Evolutionary conservation across 352 stramenopile genomes (phyloP), one percentile per base, ranked within the genome.

Genomic region (Globisporangium nunn): DNA sequence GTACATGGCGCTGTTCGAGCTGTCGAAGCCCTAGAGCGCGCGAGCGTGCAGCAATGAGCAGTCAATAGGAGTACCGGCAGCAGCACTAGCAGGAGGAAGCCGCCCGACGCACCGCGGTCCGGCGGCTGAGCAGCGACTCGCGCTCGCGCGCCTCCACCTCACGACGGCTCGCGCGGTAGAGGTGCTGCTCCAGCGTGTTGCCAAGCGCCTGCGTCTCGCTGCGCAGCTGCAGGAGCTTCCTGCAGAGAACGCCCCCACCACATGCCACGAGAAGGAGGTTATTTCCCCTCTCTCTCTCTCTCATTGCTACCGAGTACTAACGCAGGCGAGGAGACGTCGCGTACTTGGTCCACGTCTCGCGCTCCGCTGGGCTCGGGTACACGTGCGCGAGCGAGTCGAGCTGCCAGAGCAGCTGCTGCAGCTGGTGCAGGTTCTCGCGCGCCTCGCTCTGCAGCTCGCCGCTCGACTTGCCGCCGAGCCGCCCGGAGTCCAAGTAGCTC

Each of bases 351-450:
- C 84, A 93, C n/a, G 76, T 91, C 53, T 91, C 79, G 45, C 71
- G 78, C 56, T 87, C 81, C 1, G 44, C 50, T 0, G 75, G 64
- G 35, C 76, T 75, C 15, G 62, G 46, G 47, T 78, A 76, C 31
- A 77, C 72, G 54, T 91, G 78, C 44, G 82, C 75, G 50, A 93
- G 77, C 54, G 84, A 93, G 43, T 93, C 84, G 45, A 93, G 67
- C 45, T 91, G 84, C 77, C 81, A 90, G 49, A 91, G 70, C 6
- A 93, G 62, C 63, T 88, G 76, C 66, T 91, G 71, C 50, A 93
- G 68, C 15, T 70, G 61, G 48, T 63, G 87, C n/a, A 91, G 68
- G 50, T 91, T 93, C 56, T 61, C 71, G 18, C 83, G 77, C 29
- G 84, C 74, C 41, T 93, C 79, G 11, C 40, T 67, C 64, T 91